These are phyloP conservation scores for Claviceps quebecensis DNA, from an alignment of 2,329 filamentous ascomycete species.

Conservation along the genomic window DNA sequence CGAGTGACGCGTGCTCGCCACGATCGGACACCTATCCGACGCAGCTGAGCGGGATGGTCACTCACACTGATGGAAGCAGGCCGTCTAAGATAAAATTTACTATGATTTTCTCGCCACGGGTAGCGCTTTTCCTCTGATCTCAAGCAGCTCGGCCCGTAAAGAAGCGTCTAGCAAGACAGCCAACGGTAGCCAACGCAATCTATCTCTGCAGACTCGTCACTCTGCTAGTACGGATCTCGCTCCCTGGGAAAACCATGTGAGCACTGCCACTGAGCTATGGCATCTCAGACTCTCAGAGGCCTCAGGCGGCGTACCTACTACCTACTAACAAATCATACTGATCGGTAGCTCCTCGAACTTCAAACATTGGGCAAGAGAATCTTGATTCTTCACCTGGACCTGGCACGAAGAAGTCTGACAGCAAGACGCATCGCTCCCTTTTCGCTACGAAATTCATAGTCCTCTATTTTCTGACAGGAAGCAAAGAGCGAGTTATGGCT, in stretches of 20 bases:
- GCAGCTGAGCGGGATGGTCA: conserved; percentile 41
- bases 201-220: no score
- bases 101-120: conserved; percentile 31
- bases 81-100: conserved; percentile 26
- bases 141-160: no score
- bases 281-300: conserved; percentile 37
- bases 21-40: conserved; percentile 49
- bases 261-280: conserved; percentile 29
- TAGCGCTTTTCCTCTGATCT: conserved; percentile 2
- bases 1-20: conserved; percentile 56
- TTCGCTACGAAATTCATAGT: no score
- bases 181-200: no score
- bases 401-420: conserved; percentile 25
- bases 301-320: conserved; percentile 46
- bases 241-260: conserved; percentile 41
- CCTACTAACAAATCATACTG: no score
- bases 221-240: neutral
- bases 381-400: conserved; percentile 26
- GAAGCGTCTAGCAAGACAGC: no score
- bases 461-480: no score
- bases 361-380: conserved; percentile 36
- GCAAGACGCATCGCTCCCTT: conserved; percentile 26
- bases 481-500: no score
- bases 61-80: no score
- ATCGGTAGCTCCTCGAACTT: no score